phyloP scores from a whole-genome alignment of 306 rosid species.

The Datisca glomerata region DNA sequence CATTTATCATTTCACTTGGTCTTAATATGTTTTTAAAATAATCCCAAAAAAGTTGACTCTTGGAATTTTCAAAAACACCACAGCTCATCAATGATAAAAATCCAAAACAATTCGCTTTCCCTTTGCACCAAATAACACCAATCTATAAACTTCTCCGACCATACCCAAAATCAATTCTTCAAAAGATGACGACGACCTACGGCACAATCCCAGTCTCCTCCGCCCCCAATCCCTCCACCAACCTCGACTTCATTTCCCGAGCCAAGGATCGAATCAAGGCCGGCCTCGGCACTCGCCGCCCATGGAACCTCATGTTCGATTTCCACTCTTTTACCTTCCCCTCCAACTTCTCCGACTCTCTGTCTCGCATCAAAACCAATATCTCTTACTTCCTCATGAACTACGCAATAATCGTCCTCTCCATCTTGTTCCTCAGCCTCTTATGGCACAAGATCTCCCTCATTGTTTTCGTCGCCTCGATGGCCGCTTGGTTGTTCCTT shows the following conservation, averaged over 20 bases:
- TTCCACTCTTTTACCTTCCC: slow-evolving; percentile 20
- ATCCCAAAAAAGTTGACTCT: too few species aligned
- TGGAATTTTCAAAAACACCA: too few species aligned
- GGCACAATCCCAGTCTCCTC: slow-evolving; percentile 44
- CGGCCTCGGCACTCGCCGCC: slow-evolving; percentile 40
- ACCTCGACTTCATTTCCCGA: slow-evolving; percentile 37
- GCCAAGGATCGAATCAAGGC: slow-evolving; percentile 33
- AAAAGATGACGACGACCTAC: slow-evolving; percentile 28
- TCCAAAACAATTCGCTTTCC: too few species aligned
- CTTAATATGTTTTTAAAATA: too few species aligned
- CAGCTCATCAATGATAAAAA: too few species aligned
- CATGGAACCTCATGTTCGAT: slow-evolving; percentile 39
- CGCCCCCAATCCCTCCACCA: slow-evolving; percentile 5
- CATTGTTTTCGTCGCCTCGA: slow-evolving; percentile 31
- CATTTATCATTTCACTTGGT: too few species aligned
- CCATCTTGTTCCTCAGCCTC: slow-evolving; percentile 34
- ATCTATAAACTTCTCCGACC: too few species aligned
- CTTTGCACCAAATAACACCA: too few species aligned
- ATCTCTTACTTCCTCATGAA: slow-evolving; percentile 35
- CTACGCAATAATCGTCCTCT: slow-evolving; percentile 27
- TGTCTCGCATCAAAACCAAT: slow-evolving; percentile 14
- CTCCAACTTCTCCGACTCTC: not conserved
- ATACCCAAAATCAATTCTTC: not conserved
- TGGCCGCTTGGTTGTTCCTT: slow-evolving; percentile 41
- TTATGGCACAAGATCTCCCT: slow-evolving; percentile 47